A percentile compares a stretch with the other conserved stretches of the same genome.
These are phyloP conservation scores for Stylosanthes scabra DNA, from an alignment of 331 rosid genomes.

Conservation along the genomic window DNA sequence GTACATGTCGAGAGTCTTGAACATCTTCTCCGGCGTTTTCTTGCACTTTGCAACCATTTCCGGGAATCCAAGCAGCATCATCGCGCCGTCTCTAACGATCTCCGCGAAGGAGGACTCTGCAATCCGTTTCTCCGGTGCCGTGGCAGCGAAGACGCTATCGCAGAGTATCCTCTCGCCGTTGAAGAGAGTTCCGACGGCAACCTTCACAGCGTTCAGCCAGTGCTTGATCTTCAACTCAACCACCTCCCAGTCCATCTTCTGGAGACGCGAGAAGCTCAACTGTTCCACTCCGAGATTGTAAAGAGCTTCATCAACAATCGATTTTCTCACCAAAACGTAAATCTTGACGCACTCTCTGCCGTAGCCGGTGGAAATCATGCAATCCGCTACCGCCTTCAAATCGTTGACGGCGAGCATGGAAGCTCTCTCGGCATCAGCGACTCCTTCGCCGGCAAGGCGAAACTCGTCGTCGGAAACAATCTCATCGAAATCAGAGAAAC, in stretches of 20 bases:
- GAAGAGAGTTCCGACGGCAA: constrained; percentile 68
- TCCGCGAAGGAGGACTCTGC: constrained; percentile 67
- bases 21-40: constrained; percentile 81
- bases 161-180: constrained; percentile 80
- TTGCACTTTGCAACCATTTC: constrained; percentile 74
- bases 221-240: constrained; percentile 62
- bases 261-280: constrained; percentile 55
- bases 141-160: constrained; percentile 56
- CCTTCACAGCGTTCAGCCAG: constrained; percentile 72
- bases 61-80: constrained; percentile 65
- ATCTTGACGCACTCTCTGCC: constrained; percentile 74
- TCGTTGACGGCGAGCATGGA: constrained; percentile 68
- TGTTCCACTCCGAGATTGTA: constrained; percentile 68
- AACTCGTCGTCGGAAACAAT: constrained; percentile 62
- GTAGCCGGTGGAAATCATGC: constrained; percentile 74
- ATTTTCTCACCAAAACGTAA: constrained; percentile 64
- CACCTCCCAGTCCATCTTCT: constrained; percentile 83
- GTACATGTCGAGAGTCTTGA: constrained; percentile 68
- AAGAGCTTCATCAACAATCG: constrained; percentile 69
- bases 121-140: constrained; percentile 46
- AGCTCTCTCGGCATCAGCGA: constrained; percentile 54
- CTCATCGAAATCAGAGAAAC: constrained; percentile 61
- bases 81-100: constrained; percentile 61
- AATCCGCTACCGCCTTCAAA: constrained; percentile 70
- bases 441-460: constrained; percentile 32